Percentiles rank a stretch among this genome's conserved stretches.
phyloP scores from a whole-genome alignment of 345 rosid species.

The Heritiera littoralis region DNA sequence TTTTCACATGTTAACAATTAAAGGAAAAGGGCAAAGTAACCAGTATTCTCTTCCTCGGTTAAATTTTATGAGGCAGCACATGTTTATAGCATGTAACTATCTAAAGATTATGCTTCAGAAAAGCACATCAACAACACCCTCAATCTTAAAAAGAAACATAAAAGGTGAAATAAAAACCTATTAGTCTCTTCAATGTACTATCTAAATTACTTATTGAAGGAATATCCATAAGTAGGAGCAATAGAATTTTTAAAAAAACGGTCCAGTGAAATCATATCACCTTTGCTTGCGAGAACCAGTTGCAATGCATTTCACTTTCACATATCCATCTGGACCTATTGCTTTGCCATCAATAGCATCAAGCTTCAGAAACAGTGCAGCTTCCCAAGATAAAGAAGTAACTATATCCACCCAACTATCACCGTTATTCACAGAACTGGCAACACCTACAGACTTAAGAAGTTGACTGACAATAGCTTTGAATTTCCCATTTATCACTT shows the following conservation, averaged over 20 bases:
- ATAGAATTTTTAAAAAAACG: background rate
- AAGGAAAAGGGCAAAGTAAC: background rate
- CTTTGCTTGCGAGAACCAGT: slow-evolving; percentile 72
- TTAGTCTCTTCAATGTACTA: slow-evolving; percentile 6
- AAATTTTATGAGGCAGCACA: background rate
- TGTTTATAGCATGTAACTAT: slow-evolving; percentile 3
- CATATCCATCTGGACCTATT: slow-evolving; percentile 55
- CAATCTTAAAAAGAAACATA: slow-evolving; percentile 1
- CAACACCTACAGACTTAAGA: slow-evolving; percentile 55
- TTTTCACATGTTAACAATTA: background rate
- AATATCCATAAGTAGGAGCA: background rate
- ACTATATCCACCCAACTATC: slow-evolving; percentile 75
- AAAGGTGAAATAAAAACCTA: background rate
- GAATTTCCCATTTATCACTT: slow-evolving; percentile 70
- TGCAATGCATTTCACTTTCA: slow-evolving; percentile 95
- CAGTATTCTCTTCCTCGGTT: background rate
- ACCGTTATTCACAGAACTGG: slow-evolving; percentile 37
- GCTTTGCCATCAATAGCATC: slow-evolving; percentile 58
- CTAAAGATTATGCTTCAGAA: slow-evolving; percentile 12
- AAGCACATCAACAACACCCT: background rate
- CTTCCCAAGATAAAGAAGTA: slow-evolving; percentile 82
- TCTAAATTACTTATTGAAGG: slow-evolving; percentile 8
- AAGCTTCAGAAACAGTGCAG: slow-evolving; percentile 74
- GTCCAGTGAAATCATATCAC: slow-evolving; percentile 35
- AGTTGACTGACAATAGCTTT: slow-evolving; percentile 61